Percentiles rank a stretch among this genome's conserved stretches.
Evolutionary conservation across 345 rosid genomes (phyloP).

Genomic region (Cardamine occulta): DNA sequence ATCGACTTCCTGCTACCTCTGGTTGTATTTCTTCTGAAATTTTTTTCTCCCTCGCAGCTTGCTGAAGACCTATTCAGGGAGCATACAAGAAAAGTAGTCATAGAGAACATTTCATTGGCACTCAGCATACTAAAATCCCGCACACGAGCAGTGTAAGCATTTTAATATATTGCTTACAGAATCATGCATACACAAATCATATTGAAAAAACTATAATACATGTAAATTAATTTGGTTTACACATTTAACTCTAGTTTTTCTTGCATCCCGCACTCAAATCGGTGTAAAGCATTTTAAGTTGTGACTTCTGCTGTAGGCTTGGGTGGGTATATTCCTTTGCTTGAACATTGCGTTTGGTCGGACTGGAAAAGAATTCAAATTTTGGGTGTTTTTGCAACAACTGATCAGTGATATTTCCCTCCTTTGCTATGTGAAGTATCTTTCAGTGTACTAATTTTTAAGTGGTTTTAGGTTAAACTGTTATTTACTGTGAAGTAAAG

Average conservation of each 20-base stretch:
- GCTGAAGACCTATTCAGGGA: slow-evolving; percentile 85
- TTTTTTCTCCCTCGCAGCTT: slow-evolving; percentile 57
- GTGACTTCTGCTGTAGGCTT: neutral
- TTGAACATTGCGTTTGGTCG: slow-evolving; percentile 14
- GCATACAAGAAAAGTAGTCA: slow-evolving; percentile 62
- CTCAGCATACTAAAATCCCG: slow-evolving; percentile 72
- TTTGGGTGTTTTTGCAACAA: slow-evolving; percentile 3
- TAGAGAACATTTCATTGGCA: slow-evolving; percentile 73
- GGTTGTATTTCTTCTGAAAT: slow-evolving; percentile 20
- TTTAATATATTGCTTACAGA: slow-evolving; percentile 18
- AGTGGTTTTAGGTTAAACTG: too few relatives aligned
- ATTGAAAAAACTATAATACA: too few relatives aligned
- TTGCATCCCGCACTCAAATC: neutral
- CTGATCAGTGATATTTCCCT: neutral
- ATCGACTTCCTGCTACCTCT: slow-evolving; percentile 25
- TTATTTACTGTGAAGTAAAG: neutral
- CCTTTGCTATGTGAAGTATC: neutral
- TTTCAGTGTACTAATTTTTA: too few relatives aligned
- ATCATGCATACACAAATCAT: slow-evolving; percentile 2
- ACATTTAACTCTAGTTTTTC: neutral
- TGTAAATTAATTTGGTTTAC: slow-evolving; percentile 9
- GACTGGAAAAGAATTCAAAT: neutral
- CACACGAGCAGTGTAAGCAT: slow-evolving; percentile 71
- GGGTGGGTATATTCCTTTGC: neutral
- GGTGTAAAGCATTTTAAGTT: neutral